Percentiles rank a stretch among this genome's conserved stretches.
These are phyloP conservation scores for Pseudogymnoascus sp. DNA, from an alignment of 2,329 filamentous ascomycete species.

Conservation along the genomic window DNA sequence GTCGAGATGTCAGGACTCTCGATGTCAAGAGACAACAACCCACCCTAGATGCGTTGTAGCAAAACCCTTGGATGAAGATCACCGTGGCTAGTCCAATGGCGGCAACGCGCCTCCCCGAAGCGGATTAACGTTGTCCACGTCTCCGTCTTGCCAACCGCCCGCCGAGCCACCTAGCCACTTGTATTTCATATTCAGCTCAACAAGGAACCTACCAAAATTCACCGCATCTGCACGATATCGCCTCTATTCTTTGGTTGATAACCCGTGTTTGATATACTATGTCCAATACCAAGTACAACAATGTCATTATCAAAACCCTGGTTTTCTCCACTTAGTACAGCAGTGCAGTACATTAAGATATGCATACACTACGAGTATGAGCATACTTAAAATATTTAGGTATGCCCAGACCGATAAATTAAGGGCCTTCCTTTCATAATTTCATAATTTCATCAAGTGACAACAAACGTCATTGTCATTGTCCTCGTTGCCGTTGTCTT, in stretches of 20 bases:
- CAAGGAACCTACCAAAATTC: not conserved
- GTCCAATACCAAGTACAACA: not conserved
- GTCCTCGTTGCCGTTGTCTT: not conserved
- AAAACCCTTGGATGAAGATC: not conserved
- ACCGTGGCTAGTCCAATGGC: not conserved
- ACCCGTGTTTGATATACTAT: not conserved
- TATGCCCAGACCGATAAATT: not conserved
- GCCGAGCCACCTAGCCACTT: not conserved
- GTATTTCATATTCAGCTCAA: not conserved
- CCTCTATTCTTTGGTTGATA: not conserved
- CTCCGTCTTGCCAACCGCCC: not conserved
- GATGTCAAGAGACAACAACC: not conserved
- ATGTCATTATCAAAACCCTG: conserved; percentile 1
- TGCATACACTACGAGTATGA: not conserved
- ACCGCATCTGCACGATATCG: not conserved
- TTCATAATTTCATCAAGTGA: not conserved
- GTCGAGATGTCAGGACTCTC: not conserved
- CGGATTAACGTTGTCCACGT: conserved; percentile 1
- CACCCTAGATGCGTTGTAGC: not conserved
- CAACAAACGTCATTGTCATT: not conserved
- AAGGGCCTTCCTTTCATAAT: not conserved
- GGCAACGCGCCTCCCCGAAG: not conserved
- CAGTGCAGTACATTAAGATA: not conserved
- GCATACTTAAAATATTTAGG: not conserved
- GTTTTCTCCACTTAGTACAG: conserved; percentile 2